phyloP scores from a whole-genome alignment of 768 basidiomycete genomes.

The Crepidotus variabilis region DNA sequence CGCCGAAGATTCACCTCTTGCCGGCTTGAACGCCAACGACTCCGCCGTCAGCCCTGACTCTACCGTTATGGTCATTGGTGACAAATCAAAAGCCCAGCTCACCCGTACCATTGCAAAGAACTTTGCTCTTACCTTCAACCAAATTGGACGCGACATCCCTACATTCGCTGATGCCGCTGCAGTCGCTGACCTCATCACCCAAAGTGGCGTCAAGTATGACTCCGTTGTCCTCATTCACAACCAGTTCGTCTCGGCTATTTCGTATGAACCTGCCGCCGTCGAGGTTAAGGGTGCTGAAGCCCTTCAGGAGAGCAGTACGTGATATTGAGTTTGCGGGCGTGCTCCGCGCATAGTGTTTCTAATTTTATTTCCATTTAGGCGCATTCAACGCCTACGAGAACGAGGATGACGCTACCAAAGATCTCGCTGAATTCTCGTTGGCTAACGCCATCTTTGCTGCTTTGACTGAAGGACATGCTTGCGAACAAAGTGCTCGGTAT shows the following conservation, averaged over 20 bases:
- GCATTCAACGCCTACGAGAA: constrained; percentile 96
- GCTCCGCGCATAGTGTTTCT: background rate
- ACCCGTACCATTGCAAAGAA: constrained; percentile 59
- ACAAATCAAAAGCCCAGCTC: constrained; percentile 96
- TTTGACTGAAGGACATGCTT: constrained; percentile 92
- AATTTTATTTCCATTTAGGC: constrained; percentile 35
- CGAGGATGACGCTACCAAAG: constrained; percentile 93
- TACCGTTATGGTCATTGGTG: constrained; percentile 85
- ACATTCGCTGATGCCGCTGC: constrained; percentile 95
- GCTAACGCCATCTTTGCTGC: constrained; percentile 96
- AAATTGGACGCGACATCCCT: constrained; percentile 96
- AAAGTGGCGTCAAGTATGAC: constrained; percentile 84
- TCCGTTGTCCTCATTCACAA: constrained; percentile 79
- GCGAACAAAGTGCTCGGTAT: constrained; percentile 89
- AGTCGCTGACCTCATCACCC: constrained; percentile 89
- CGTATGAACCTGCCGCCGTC: constrained; percentile 76
- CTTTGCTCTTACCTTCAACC: constrained; percentile 88
- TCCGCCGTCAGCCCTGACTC: constrained; percentile 53
- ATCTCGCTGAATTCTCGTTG: constrained; percentile 91
- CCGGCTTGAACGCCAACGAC: constrained; percentile 37
- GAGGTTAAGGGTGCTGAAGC: constrained; percentile 81
- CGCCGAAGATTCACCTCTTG: constrained; percentile 46
- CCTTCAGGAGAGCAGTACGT: constrained; percentile 78
- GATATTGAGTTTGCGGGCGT: background rate
- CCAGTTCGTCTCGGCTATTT: constrained; percentile 84